Evolutionary conservation across 129 eudicot genomes (phyloP).

Genomic region (Centella asiatica): DNA sequence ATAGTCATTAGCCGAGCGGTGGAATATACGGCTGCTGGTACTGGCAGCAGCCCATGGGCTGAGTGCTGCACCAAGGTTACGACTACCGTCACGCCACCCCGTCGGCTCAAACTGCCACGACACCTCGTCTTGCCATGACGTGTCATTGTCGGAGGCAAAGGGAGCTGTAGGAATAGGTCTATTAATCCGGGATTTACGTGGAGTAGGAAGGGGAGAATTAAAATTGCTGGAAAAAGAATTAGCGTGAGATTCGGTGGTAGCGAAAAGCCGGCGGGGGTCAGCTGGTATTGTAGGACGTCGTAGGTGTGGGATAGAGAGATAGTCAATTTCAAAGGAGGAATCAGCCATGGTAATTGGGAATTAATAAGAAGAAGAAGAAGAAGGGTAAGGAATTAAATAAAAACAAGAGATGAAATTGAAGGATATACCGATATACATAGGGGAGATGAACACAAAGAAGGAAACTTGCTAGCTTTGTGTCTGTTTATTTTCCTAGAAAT

Average conservation of each 20-base stretch:
- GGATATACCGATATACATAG: too few species aligned
- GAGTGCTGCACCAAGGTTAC: conserved; percentile 52
- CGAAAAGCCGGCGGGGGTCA: conserved; percentile 20
- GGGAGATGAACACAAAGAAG: too few species aligned
- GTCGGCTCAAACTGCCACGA: conserved; percentile 64
- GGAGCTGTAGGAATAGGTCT: conserved; percentile 48
- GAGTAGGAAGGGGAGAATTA: conserved; percentile 21
- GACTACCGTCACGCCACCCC: conserved; percentile 38
- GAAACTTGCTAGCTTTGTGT: too few species aligned
- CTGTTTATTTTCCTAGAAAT: too few species aligned
- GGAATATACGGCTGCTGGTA: conserved; percentile 30
- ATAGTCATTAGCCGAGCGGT: conserved; percentile 59
- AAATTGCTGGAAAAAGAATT: conserved; percentile 38
- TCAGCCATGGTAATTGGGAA: too few species aligned
- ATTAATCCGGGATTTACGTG: conserved; percentile 35
- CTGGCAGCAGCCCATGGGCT: conserved; percentile 42
- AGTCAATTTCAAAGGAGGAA: conserved; percentile 41
- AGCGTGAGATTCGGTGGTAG: conserved; percentile 24
- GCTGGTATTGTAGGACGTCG: too few species aligned
- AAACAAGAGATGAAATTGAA: too few species aligned
- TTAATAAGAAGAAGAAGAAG: too few species aligned
- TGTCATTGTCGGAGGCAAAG: conserved; percentile 51
- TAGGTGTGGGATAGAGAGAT: conserved; percentile 5
- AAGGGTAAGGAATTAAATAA: too few species aligned
- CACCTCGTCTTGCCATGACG: conserved; percentile 64